phyloP scores from a whole-genome alignment of 2,329 filamentous ascomycete species.

The Alternaria triticina region DNA sequence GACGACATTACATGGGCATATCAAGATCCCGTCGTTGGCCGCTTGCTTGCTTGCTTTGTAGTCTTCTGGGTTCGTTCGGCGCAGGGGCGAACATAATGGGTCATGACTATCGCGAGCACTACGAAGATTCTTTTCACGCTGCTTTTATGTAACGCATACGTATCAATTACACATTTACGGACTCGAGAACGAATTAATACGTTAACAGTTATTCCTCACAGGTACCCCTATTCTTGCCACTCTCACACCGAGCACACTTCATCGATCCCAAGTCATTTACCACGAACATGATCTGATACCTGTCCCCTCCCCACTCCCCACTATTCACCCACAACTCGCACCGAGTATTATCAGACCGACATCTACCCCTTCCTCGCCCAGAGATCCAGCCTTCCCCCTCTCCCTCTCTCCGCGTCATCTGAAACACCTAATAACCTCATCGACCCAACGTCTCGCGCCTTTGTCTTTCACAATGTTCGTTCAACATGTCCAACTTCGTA shows the following conservation, averaged over 20 bases:
- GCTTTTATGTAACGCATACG: conserved; percentile 4
- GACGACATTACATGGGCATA: conserved; percentile 8
- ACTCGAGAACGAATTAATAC: background rate
- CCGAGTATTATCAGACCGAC: background rate
- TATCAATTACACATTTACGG: conserved; percentile 1
- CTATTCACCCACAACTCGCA: background rate
- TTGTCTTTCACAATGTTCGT: background rate
- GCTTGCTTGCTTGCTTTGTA: background rate
- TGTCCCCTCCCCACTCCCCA: background rate
- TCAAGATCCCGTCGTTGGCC: conserved; percentile 5
- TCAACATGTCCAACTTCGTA: rapidly evolving
- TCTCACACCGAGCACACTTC: background rate
- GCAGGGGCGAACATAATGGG: background rate
- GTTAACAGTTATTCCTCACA: background rate
- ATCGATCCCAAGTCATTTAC: background rate
- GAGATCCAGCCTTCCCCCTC: background rate
- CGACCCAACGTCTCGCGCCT: background rate
- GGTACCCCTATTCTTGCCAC: rapidly evolving
- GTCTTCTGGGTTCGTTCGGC: conserved; percentile 5
- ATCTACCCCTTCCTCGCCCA: background rate
- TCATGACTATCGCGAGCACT: background rate
- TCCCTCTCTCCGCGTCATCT: background rate
- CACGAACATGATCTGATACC: background rate
- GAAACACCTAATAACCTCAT: background rate
- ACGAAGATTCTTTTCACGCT: background rate